Conservation (phyloP, 1,284 basidiomycete species). For the Ganoderma multipileum region DNA sequence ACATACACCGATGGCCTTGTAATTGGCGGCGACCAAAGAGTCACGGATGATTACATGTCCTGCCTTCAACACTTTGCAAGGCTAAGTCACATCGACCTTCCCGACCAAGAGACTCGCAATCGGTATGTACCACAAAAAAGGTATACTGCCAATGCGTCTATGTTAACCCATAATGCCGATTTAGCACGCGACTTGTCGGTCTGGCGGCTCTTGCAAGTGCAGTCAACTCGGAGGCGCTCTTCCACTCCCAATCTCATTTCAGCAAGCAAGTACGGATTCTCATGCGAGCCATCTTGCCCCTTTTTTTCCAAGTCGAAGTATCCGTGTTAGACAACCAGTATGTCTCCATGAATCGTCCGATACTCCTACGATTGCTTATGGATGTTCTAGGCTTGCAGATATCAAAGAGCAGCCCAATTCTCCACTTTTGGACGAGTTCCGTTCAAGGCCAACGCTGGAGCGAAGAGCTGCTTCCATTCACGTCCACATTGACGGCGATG, state of each 20-base stretch:
- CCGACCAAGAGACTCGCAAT: conserved; percentile 72
- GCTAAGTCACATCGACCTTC: conserved; percentile 58
- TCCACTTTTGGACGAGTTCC: conserved; percentile 82
- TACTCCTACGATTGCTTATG: conserved; percentile 16
- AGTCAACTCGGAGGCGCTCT: conserved; percentile 86
- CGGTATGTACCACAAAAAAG: conserved; percentile 48
- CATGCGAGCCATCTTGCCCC: conserved; percentile 77
- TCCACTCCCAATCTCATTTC: conserved; percentile 80
- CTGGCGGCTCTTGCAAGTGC: conserved; percentile 85
- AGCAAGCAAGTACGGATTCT: conserved; percentile 76
- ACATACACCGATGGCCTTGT: conserved; percentile 88
- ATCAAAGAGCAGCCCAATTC: conserved; percentile 76
- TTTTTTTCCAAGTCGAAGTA: conserved; percentile 71
- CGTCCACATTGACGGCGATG: conserved; percentile 86
- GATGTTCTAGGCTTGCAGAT: conserved; percentile 52
- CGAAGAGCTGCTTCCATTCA: conserved; percentile 89
- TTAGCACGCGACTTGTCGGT: conserved; percentile 85
- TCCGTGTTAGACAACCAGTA: conserved; percentile 74
- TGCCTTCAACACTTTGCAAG: conserved; percentile 74
- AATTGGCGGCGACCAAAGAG: conserved; percentile 76
- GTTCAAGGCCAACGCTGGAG: conserved; percentile 76
- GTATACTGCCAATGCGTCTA: not conserved
- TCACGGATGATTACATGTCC: conserved; percentile 77
- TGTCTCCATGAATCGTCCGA: conserved; percentile 38
- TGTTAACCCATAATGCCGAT: not conserved